phyloP scores from a whole-genome alignment of 306 rosid genomes.

The Macrotyloma uniflorum region DNA sequence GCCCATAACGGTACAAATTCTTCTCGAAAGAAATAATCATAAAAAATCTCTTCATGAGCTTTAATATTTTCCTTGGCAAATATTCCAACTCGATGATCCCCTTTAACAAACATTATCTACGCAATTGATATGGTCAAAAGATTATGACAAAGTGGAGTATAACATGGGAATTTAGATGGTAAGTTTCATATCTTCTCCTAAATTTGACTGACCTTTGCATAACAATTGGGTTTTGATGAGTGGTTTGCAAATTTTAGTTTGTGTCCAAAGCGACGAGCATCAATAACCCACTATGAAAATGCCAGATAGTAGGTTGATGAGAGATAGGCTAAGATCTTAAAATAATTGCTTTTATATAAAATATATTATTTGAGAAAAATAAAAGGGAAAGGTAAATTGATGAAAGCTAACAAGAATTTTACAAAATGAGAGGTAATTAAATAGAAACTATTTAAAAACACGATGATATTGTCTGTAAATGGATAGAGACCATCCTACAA shows the following conservation, averaged over 20 bases:
- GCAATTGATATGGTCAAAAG: constrained; percentile 16
- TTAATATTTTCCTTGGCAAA: constrained; percentile 76
- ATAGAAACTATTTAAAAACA: no score
- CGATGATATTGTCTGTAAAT: no score
- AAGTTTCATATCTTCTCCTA: neutral
- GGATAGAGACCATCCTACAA: no score
- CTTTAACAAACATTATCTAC: constrained; percentile 74
- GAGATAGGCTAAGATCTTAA: neutral
- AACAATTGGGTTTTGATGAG: constrained; percentile 70
- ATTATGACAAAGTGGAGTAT: neutral
- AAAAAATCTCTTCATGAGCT: constrained; percentile 83
- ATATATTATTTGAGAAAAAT: no score
- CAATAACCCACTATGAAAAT: constrained; percentile 70
- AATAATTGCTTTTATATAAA: no score
- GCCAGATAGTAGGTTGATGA: constrained; percentile 14
- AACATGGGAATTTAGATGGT: neutral
- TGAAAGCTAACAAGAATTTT: neutral
- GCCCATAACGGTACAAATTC: constrained; percentile 64
- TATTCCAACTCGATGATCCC: constrained; percentile 90
- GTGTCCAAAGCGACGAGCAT: constrained; percentile 84
- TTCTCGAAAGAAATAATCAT: constrained; percentile 64
- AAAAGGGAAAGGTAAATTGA: neutral
- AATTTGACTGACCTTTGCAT: constrained; percentile 62
- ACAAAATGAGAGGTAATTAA: no score
- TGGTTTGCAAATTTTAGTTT: constrained; percentile 91